These are phyloP conservation scores for Colletotrichum agaves DNA, from an alignment of 2,329 filamentous ascomycete genomes.

Conservation along the genomic window DNA sequence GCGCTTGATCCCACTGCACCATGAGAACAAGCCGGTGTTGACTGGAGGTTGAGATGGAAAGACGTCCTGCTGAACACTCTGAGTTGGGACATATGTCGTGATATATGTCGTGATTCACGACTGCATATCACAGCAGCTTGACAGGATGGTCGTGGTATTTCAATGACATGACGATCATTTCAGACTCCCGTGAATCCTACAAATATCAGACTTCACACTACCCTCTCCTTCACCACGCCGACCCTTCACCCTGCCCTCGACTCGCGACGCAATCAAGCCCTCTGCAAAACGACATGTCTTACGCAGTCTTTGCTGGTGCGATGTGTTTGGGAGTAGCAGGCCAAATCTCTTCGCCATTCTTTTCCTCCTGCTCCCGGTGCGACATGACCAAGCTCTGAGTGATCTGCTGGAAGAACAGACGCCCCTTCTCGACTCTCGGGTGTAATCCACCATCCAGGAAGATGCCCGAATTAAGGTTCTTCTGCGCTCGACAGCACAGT, in stretches of 20 bases:
- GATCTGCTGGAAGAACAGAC: background rate
- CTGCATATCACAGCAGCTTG: too few relatives aligned
- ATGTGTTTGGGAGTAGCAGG: background rate
- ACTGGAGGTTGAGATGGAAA: background rate
- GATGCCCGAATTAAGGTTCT: slow-evolving; percentile 60
- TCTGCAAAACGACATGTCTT: background rate
- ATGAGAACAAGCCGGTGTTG: background rate
- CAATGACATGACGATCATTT: too few relatives aligned
- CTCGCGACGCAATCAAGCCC: background rate
- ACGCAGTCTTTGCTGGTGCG: background rate
- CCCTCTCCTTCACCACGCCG: background rate
- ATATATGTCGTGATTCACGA: too few relatives aligned
- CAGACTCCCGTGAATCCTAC: too few relatives aligned
- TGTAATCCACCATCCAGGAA: slow-evolving; percentile 63
- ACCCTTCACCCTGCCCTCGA: background rate
- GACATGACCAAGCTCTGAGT: background rate
- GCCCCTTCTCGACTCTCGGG: background rate
- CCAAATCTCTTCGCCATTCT: background rate
- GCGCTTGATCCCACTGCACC: background rate
- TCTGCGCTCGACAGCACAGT: slow-evolving; percentile 59
- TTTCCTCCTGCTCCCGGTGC: background rate
- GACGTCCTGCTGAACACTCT: too few relatives aligned
- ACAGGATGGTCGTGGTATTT: too few relatives aligned
- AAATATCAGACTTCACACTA: too few relatives aligned
- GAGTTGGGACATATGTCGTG: too few relatives aligned